Evolutionary conservation across 225 moss, liverwort and hornwort genomes (phyloP).

Genomic region (Anthoceros angustus): DNA sequence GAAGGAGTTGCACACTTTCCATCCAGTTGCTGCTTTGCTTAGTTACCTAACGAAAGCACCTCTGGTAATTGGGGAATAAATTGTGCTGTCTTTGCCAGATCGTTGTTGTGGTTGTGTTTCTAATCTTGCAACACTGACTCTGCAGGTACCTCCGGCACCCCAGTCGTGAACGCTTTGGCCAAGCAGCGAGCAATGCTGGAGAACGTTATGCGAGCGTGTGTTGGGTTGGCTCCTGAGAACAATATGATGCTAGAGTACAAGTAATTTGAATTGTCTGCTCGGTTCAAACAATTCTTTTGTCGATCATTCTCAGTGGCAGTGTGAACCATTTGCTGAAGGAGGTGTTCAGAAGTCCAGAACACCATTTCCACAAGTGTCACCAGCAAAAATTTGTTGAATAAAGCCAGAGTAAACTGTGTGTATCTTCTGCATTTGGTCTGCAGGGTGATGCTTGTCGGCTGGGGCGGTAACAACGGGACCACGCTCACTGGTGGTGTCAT

Average conservation of each 20-base stretch:
- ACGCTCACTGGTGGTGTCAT: conserved; percentile 88
- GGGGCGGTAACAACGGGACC: conserved; percentile 92
- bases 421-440: conserved; percentile 5
- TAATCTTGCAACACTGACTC: background rate
- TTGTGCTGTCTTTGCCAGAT: background rate
- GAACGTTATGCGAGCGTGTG: conserved; percentile 94
- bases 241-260: conserved; percentile 99
- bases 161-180: conserved; percentile 85
- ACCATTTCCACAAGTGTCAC: no score
- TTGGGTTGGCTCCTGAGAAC: conserved; percentile 86
- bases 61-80: conserved; percentile 18
- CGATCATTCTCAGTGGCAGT: no score
- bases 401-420: no score
- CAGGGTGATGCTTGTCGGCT: conserved; percentile 97
- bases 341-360: no score
- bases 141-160: conserved; percentile 67
- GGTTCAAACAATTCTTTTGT: no score
- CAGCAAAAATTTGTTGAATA: no score
- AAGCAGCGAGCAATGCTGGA: conserved; percentile 99
- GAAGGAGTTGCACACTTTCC: conserved; percentile 75
- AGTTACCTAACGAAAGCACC: conserved; percentile 95
- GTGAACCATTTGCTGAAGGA: no score
- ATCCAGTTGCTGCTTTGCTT: conserved; percentile 66
- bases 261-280: conserved; percentile 8
- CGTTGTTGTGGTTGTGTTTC: background rate